Percentiles rank a stretch among this genome's conserved stretches.
phyloP scores from a whole-genome alignment of 306 rosid species.

The Ormosia semicastrata region DNA sequence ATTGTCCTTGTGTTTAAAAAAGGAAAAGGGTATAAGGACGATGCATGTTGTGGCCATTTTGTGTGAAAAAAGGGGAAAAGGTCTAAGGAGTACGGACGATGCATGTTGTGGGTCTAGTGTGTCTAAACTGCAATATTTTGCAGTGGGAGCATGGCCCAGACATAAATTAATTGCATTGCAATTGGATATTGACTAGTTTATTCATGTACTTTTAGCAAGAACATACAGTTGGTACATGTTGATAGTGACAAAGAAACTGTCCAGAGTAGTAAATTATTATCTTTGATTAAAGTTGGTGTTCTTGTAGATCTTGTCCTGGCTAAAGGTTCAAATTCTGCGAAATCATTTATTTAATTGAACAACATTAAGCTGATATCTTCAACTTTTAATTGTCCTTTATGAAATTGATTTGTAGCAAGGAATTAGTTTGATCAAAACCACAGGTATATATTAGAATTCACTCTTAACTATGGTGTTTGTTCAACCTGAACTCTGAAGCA shows the following conservation, averaged over 20 bases:
- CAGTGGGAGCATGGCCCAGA: background rate
- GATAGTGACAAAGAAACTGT: conserved; percentile 5
- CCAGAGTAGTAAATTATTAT: background rate
- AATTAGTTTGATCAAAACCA: background rate
- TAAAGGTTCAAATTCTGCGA: background rate
- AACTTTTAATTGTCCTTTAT: background rate
- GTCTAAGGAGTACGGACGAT: background rate
- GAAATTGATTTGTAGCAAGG: background rate
- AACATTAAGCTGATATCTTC: background rate
- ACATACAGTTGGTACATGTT: conserved; percentile 13
- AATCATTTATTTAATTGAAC: background rate
- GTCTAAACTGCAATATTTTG: conserved; percentile 9
- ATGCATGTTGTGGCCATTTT: conserved; percentile 6
- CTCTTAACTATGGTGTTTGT: background rate
- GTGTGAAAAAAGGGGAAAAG: background rate
- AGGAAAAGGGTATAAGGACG: background rate
- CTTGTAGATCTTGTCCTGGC: background rate
- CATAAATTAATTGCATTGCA: conserved; percentile 9
- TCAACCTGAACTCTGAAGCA: background rate
- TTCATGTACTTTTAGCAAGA: background rate
- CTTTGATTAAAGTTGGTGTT: background rate
- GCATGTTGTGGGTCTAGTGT: conserved; percentile 14
- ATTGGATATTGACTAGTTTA: background rate
- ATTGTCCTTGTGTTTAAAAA: background rate
- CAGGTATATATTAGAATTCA: background rate